Percentiles rank a stretch among this genome's conserved stretches.
Conservation (phyloP, 306 rosid species). For the Inga leiocalycina region DNA sequence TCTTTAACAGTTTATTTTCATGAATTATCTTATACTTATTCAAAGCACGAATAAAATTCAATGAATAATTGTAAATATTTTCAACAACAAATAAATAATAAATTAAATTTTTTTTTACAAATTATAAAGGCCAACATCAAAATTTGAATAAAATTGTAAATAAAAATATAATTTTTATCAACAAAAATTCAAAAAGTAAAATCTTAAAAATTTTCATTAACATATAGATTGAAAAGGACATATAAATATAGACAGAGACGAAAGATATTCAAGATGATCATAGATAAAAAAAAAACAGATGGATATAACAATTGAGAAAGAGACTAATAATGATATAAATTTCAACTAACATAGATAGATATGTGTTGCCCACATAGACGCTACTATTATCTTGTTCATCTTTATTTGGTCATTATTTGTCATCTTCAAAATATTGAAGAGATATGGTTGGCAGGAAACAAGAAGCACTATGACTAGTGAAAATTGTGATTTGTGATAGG, state of each 20-base stretch:
- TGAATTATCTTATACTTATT: not conserved
- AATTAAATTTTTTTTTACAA: not conserved
- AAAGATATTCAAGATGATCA: not conserved
- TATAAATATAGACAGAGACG: not conserved
- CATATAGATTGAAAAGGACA: not conserved
- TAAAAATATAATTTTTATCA: not conserved
- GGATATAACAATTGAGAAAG: not conserved
- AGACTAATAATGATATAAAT: not conserved
- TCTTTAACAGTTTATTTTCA: not conserved
- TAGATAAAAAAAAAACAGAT: not conserved
- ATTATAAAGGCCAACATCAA: not conserved
- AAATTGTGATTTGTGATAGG: slow-evolving; percentile 1
- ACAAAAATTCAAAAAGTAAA: not conserved
- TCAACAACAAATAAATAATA: not conserved
- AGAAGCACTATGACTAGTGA: slow-evolving; percentile 31
- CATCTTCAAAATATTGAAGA: slow-evolving; percentile 21
- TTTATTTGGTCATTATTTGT: slow-evolving; percentile 39
- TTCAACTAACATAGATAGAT: not conserved
- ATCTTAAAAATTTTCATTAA: not conserved
- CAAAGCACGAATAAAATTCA: not conserved
- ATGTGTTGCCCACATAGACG: not conserved
- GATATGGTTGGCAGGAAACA: slow-evolving; percentile 38
- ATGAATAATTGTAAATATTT: no score
- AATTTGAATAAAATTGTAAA: not conserved
- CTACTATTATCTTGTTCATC: slow-evolving; percentile 32